Percentiles rank a stretch among this genome's conserved stretches.
phyloP scores from a whole-genome alignment of 108 stramenopile species.

The Nitzschia sp. region DNA sequence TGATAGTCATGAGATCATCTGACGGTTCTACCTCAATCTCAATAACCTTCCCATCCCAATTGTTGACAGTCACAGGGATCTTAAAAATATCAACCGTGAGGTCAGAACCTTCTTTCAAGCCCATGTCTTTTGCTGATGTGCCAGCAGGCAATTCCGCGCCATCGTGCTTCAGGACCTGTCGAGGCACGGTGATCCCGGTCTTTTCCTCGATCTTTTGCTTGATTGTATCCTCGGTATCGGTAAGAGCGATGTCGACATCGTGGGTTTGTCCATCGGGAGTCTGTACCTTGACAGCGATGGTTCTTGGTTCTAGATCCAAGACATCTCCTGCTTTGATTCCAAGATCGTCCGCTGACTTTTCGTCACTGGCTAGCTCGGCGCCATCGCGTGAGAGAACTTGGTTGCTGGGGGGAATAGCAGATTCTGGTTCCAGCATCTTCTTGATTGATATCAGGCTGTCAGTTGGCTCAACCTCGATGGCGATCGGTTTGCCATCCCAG shows the following conservation, averaged over 20 bases:
- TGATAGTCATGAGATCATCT: conserved; percentile 9
- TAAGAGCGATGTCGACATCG: conserved; percentile 8
- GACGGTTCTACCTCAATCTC: conserved; percentile 16
- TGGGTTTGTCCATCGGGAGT: conserved; percentile 19
- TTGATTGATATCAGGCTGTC: conserved; percentile 13
- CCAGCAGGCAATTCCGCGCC: conserved; percentile 18
- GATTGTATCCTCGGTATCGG: conserved; percentile 12
- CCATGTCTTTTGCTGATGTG: conserved; percentile 15
- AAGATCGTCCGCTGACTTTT: conserved; percentile 16
- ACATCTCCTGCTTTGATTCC: conserved; percentile 26
- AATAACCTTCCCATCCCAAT: conserved; percentile 24
- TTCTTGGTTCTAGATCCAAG: conserved; percentile 31
- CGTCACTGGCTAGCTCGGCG: conserved; percentile 13
- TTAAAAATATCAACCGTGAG: conserved; percentile 20
- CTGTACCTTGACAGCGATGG: not conserved
- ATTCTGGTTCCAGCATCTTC: conserved; percentile 22
- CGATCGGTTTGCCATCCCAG: conserved; percentile 10
- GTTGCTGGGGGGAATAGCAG: conserved; percentile 19
- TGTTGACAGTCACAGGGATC: conserved; percentile 21
- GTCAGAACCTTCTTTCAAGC: conserved; percentile 15
- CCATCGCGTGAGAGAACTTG: conserved; percentile 17
- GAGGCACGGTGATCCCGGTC: conserved; percentile 10
- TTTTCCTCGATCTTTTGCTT: conserved; percentile 26
- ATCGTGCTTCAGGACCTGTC: conserved; percentile 20
- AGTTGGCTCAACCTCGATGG: conserved; percentile 18